These are phyloP conservation scores for Daldinia decipiens DNA, from an alignment of 495 filamentous ascomycete species.

Conservation along the genomic window DNA sequence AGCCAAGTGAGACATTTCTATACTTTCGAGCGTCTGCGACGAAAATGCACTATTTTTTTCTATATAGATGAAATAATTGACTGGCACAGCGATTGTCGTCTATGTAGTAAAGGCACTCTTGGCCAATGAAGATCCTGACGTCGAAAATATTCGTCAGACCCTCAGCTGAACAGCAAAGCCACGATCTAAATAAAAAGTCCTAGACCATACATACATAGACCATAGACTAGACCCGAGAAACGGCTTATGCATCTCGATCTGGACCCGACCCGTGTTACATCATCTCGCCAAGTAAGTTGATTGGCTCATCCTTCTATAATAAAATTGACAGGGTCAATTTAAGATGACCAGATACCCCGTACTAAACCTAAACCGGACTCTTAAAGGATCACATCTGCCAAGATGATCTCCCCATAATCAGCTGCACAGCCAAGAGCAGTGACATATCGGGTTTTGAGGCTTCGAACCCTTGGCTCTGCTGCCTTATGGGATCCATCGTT, in stretches of 20 bases:
- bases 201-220: too few species aligned
- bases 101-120: not conserved
- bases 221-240: not conserved
- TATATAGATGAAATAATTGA: not conserved
- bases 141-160: not conserved
- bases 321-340: not conserved
- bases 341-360: slow-evolving; percentile 11
- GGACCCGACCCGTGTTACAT: not conserved
- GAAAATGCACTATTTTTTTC: not conserved
- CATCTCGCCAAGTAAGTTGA: not conserved
- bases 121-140: not conserved
- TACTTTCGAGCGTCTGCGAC: too few species aligned
- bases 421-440: slow-evolving; percentile 8
- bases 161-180: not conserved
- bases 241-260: not conserved
- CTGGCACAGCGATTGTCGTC: not conserved
- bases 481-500: not conserved
- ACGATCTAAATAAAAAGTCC: not conserved
- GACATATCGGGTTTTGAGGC: not conserved
- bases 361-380: slow-evolving; percentile 22
- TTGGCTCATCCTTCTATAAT: slow-evolving; percentile 1
- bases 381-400: not conserved
- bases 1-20: not conserved
- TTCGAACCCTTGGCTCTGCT: not conserved
- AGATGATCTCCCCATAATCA: not conserved